These are phyloP conservation scores for Monosporascus sp. DNA, from an alignment of 2,329 filamentous ascomycete species.

Conservation along the genomic window DNA sequence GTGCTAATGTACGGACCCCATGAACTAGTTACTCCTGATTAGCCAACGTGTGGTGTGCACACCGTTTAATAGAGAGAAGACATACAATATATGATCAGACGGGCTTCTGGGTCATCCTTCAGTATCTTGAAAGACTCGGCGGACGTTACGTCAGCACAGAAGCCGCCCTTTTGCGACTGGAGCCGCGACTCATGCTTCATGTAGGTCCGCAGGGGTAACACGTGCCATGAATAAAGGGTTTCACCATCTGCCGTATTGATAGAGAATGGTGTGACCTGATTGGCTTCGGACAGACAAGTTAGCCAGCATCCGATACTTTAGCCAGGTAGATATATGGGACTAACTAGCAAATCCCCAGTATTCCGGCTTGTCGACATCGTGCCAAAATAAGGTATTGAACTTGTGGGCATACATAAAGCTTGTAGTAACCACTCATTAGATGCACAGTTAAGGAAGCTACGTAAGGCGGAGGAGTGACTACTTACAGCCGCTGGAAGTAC, in stretches of 20 bases:
- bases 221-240: conserved; percentile 82
- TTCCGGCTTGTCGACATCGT: conserved; percentile 71
- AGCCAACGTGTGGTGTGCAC: conserved; percentile 2
- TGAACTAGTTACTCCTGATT: conserved; percentile 44
- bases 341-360: conserved; percentile 81
- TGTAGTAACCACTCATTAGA: not conserved
- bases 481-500: conserved; percentile 76
- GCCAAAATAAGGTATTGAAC: conserved; percentile 66
- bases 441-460: not conserved
- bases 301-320: conserved; percentile 10
- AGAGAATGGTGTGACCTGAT: conserved; percentile 84
- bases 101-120: conserved; percentile 56
- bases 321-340: conserved; percentile 18
- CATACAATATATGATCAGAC: conserved; percentile 61
- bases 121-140: conserved; percentile 58
- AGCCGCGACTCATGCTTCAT: conserved; percentile 63
- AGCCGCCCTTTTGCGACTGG: conserved; percentile 43
- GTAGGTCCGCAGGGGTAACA: conserved; percentile 76
- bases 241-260: conserved; percentile 71
- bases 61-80: conserved; percentile 10
- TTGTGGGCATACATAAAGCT: conserved; percentile 84
- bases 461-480: conserved; percentile 9
- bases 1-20: conserved; percentile 43
- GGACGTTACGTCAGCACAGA: conserved; percentile 48
- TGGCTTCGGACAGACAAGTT: conserved; percentile 47